These are phyloP conservation scores for Schizothecium vesticola DNA, from an alignment of 495 filamentous ascomycete genomes.

Conservation along the genomic window DNA sequence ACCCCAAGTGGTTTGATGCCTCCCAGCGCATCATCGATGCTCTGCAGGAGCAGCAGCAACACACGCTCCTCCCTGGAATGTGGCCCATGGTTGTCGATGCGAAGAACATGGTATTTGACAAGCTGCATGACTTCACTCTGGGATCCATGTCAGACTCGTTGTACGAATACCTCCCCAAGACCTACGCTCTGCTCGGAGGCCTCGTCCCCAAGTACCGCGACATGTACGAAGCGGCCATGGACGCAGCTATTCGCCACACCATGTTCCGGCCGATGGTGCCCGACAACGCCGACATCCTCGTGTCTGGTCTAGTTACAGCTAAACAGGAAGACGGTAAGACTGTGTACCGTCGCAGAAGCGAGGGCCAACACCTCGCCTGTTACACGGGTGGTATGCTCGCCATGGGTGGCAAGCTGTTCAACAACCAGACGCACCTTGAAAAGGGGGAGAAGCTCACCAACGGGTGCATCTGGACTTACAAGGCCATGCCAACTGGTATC, in stretches of 20 bases:
- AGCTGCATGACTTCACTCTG: conserved; percentile 53
- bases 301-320: conserved; percentile 53
- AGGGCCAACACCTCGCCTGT: conserved; percentile 48
- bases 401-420: conserved; percentile 66
- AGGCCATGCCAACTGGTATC: conserved; percentile 64
- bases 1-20: conserved; percentile 82
- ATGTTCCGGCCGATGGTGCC: conserved; percentile 60
- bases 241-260: conserved; percentile 58
- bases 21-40: conserved; percentile 72
- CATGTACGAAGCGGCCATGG: conserved; percentile 68
- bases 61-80: conserved; percentile 63
- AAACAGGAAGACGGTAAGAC: conserved; percentile 63
- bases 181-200: conserved; percentile 63
- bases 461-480: conserved; percentile 82
- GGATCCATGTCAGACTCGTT: conserved; percentile 73
- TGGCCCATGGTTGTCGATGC: conserved; percentile 40
- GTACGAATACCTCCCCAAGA: conserved; percentile 84
- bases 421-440: conserved; percentile 59
- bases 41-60: conserved; percentile 59
- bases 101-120: conserved; percentile 21
- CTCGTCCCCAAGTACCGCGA: conserved; percentile 62
- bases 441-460: conserved; percentile 69
- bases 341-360: conserved; percentile 38
- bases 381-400: conserved; percentile 83
- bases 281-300: conserved; percentile 41